Evolutionary conservation across 805 yeast genomes (phyloP), one percentile per base, ranked within the genome.

Genomic region (Lipomyces yamadae): DNA sequence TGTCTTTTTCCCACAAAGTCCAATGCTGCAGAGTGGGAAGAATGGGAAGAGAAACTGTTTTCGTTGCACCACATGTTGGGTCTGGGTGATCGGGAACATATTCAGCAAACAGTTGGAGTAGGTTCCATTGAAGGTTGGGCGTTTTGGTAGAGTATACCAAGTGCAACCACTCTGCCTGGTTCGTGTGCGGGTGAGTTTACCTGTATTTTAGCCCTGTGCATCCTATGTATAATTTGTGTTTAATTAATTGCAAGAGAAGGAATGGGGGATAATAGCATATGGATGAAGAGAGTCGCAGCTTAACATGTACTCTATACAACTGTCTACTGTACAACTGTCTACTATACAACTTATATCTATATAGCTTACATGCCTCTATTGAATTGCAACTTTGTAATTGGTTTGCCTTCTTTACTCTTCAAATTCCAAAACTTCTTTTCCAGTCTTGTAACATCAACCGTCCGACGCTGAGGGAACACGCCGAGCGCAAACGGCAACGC

Each of bases 401-500:
- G 79, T 4, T 82, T 78, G 7, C 96, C 97, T 13, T 86, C 76
- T 60, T 80, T 80, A 73, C 88, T 89, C 75, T 84, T 87, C 74
- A 89, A 81, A 50, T 81, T 83, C 18, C 81, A 83, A 77, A 94
- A 86, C 65, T 86, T 79, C 0, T 81, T 78, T 78, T 95, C 99
- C 64, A 95, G 80, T 55, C 82, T 80, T 24, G 78, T 69, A 6
- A 88, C 89, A 32, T 81, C 76, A 63, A 94, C 82, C 29, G 78
- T 80, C 74, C 92, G 87, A 76, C 89, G 86, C 78, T 93, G 98
- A 11, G 99, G 99, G 86, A 95, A 95, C 1, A 92, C 90, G 1
- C 93, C 99, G 76, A 95, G 81, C 0, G 98, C 98, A 80, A 95
- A 91, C 33, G 99, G 99, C 71, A 95, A 83, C 0, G 88, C 98